Percentiles rank a stretch among this genome's conserved stretches.
Evolutionary conservation across 176 grass and related monocot genomes (phyloP).

Genomic region (Poa annua): DNA sequence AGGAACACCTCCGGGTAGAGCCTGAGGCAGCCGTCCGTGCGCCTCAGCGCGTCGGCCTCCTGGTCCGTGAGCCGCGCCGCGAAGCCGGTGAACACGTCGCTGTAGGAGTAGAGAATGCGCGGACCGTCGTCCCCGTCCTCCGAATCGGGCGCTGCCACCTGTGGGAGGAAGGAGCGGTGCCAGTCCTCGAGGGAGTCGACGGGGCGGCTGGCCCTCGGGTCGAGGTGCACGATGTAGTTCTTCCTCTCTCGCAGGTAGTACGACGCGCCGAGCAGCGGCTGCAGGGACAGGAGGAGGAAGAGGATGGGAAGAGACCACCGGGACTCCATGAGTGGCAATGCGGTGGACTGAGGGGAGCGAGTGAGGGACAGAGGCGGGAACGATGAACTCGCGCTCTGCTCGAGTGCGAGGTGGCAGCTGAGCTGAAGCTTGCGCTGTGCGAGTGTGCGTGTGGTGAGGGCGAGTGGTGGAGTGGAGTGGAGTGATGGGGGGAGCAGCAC

Average conservation of each 20-base stretch:
- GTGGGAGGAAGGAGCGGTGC: slow-evolving; percentile 77
- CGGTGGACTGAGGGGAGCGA: not conserved
- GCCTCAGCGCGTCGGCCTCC: slow-evolving; percentile 54
- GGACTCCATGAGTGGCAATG: slow-evolving; percentile 31
- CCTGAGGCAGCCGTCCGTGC: slow-evolving; percentile 52
- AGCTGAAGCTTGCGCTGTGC: no score
- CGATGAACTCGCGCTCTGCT: not conserved
- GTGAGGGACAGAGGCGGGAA: not conserved
- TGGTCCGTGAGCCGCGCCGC: slow-evolving; percentile 72
- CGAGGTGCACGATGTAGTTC: slow-evolving; percentile 83
- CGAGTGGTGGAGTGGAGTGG: slow-evolving; percentile 33
- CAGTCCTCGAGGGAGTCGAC: slow-evolving; percentile 46
- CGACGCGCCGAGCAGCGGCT: slow-evolving; percentile 24
- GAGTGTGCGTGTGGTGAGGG: not conserved
- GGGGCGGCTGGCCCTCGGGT: slow-evolving; percentile 1
- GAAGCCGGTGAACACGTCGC: slow-evolving; percentile 76
- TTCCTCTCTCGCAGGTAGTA: slow-evolving; percentile 60
- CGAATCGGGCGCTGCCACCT: slow-evolving; percentile 27
- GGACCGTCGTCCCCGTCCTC: slow-evolving; percentile 32
- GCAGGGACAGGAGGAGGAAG: slow-evolving; percentile 12
- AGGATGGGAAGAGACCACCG: slow-evolving; percentile 6
- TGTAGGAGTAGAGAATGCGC: slow-evolving; percentile 76
- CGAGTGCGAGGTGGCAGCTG: not conserved
- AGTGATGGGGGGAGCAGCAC: slow-evolving; percentile 20
- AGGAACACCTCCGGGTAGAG: slow-evolving; percentile 68